Base-by-base conservation (phyloP, 805 yeast species). In the Metschnikowia aberdeeniae region DNA sequence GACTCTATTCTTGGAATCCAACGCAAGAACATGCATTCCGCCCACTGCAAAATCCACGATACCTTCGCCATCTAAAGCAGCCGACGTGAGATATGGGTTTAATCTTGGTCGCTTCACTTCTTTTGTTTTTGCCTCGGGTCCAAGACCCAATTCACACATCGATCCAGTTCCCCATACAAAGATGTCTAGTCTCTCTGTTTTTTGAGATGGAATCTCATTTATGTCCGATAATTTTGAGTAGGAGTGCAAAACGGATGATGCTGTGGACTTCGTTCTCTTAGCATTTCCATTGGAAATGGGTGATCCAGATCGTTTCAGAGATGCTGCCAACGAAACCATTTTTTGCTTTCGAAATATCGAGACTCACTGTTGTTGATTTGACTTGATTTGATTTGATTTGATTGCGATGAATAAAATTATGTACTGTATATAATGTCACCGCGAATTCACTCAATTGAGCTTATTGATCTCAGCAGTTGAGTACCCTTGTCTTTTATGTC, bases 141-240 rank as follows among this genome's bases (percentile, higher is more conserved):
- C 99, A n/a, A 93, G 72, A 1, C 99, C 99, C 26, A 93, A 74
- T 63, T 93, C 99, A 71, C 97, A 89, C 93, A 93, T 92, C 0
- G 96, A 83, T 1, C 99, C 99, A 1, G 95, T 80, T 34, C 99
- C 99, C 86, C 95, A 93, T 31, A 88, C 95, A 61, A 86, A 92
- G 3, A 93, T 73, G 59, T 89, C 93, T 43, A 92, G 67, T 17
- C 78, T 75, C 22, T 70, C 67, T 2, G 72, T 53, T 51, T 71
- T 77, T 2, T 64, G 56, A 0, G 51, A 45, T 12, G 75, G 75
- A 22, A 58, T 51, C 31, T 54, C 58, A 57, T 78, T 79, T 50
- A 79, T 64, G 27, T 72, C 61, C 8, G 78, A 75, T 47, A 77
- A 61, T 45, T 56, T 65, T 20, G 77, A 68, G 40, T 78, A 76